Percentiles rank a stretch among this genome's conserved stretches.
These are phyloP conservation scores for Talaromyces liani DNA, from an alignment of 495 filamentous ascomycete species.

Conservation along the genomic window DNA sequence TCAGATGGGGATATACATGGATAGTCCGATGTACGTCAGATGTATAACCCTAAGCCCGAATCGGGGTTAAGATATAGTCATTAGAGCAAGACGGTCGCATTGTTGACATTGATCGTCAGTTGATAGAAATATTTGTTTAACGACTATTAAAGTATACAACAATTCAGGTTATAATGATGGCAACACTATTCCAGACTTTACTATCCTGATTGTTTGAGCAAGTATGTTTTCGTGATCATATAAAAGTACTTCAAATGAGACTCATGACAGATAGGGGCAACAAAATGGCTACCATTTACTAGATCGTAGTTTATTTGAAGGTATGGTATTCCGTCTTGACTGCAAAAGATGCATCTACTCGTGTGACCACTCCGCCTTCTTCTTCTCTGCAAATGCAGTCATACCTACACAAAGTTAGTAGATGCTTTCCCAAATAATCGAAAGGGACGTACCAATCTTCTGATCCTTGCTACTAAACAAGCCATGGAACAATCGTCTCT, in stretches of 20 bases:
- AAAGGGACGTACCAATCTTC: slow-evolving; percentile 65
- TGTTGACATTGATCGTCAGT: not conserved
- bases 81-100: too few relatives aligned
- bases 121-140: not conserved
- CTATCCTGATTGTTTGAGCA: not conserved
- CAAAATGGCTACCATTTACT: not conserved
- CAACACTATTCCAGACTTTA: not conserved
- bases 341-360: slow-evolving; percentile 37
- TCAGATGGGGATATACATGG: not conserved
- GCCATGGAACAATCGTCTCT: slow-evolving; percentile 84
- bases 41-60: not conserved
- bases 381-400: slow-evolving; percentile 91
- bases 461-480: slow-evolving; percentile 92
- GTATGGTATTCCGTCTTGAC: not conserved
- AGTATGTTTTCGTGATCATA: not conserved
- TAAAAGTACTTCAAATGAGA: not conserved
- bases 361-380: slow-evolving; percentile 85
- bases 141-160: not conserved
- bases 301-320: not conserved
- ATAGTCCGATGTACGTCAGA: not conserved
- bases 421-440: not conserved
- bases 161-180: not conserved
- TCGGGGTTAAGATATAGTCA: not conserved
- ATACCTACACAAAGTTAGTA: slow-evolving; percentile 47
- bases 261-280: not conserved